Conservation (phyloP, 2,329 filamentous ascomycete species). For the Xylaria sp. region DNA sequence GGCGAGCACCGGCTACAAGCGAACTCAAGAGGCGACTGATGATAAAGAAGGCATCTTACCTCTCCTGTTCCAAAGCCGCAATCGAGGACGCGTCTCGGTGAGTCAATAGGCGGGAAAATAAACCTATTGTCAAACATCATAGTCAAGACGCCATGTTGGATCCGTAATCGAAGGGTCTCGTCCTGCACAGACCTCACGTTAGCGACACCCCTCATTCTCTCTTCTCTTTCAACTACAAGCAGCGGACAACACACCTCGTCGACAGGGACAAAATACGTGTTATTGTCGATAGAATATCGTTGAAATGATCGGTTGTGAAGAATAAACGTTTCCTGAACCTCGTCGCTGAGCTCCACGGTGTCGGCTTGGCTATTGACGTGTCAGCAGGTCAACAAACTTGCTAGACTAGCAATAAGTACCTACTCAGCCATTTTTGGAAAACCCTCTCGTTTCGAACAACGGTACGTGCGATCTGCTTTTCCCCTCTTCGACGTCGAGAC, state of each 20-base stretch:
- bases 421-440: slow-evolving; percentile 46
- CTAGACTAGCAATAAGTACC: slow-evolving; percentile 42
- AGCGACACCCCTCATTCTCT: slow-evolving; percentile 12
- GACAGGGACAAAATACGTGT: slow-evolving; percentile 73
- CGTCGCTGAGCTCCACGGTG: slow-evolving; percentile 61
- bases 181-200: slow-evolving; percentile 59
- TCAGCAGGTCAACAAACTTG: slow-evolving; percentile 40
- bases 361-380: slow-evolving; percentile 54
- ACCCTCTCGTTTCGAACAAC: slow-evolving; percentile 19
- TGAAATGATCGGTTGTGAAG: slow-evolving; percentile 75
- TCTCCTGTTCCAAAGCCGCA: slow-evolving; percentile 77
- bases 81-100: slow-evolving; percentile 71
- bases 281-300: slow-evolving; percentile 71
- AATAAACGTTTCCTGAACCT: slow-evolving; percentile 67
- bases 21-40: slow-evolving; percentile 11
- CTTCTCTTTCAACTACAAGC: background rate
- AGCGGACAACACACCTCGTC: slow-evolving; percentile 68
- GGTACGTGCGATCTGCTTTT: slow-evolving; percentile 14
- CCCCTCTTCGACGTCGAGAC: slow-evolving; percentile 26
- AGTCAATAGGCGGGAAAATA: slow-evolving; percentile 74
- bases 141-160: slow-evolving; percentile 71
- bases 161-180: slow-evolving; percentile 72
- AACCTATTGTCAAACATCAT: slow-evolving; percentile 73
- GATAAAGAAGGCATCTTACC: slow-evolving; percentile 31
- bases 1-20: background rate